Evolutionary conservation across 1,139 yeast species (phyloP), one percentile per base, ranked within the genome.

Genomic region (Meyerozyma sp.): DNA sequence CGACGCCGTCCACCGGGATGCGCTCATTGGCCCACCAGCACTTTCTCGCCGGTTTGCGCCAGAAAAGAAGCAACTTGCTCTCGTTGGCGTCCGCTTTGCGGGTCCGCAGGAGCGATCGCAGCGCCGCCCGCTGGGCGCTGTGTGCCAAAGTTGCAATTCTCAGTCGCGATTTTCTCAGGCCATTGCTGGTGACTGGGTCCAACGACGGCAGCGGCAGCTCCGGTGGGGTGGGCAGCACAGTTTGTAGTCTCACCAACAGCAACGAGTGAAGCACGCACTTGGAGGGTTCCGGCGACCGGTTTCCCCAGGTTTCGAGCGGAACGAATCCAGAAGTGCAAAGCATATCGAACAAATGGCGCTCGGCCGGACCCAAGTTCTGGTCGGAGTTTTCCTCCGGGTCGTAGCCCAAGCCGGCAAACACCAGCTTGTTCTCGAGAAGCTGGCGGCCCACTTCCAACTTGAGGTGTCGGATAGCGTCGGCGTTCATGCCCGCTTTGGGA

Each of bases 11-110:
- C 28, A 89, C 68, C 6, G 75, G 77, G 18, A 81, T 69, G 40
- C 73, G 68, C 39, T 80, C 81, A 55, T 84, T 85, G 10, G 87
- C 84, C 99, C 99, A 94, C 99, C 99, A 94, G 66, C 99, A 94
- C 61, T 94, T 94, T 58, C 98, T 77, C 1, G 99, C 99, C 0
- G 99, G 99, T 59, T 93, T 93, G 50, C 96, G 77, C 98, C 98
- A 94, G 61, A 94, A 94, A 46, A 94, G 70, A 34, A 94, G 73
- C 44, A 94, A 74, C 60, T 94, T 93, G 30, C 93, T 87, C 44
- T 71, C 73, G 51, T 63, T 68, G 36, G 64, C 53, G 39, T 67
- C 67, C 46, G 62, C 60, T 51, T 59, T 60, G 48, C 73, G 62
- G 28, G 63, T 63, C 47, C 73, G 68, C 13, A 83, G 73, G 37